Base-by-base conservation (phyloP, 345 rosid species). In the Geranium brycei region DNA sequence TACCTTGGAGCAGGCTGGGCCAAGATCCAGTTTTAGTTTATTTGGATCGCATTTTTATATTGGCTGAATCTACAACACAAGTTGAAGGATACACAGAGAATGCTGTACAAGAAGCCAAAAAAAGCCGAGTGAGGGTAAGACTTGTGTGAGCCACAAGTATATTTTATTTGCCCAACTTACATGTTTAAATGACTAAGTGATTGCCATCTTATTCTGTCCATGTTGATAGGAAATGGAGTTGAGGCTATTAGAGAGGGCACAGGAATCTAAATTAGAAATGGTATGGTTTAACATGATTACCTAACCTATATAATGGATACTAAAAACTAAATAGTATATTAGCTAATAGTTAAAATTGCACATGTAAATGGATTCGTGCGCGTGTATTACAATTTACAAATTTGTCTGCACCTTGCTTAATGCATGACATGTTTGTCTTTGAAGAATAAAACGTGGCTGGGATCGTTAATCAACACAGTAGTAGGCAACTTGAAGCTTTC, bases 1-100 rank as follows among this genome's bases (percentile, higher is more conserved):
- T 92, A 63, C 98, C 97, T 7, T 89, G 98, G 98, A 92, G 90
- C 79, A 87, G 91, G 81, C 97, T 92, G 65, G 98, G 97, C 68
- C 97, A 92, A 81, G 97, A 92, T 63, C 97, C 99, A 19, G 97
- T 93, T 68, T 71, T 88, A 62, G 97, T 93, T 77, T 79, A 66
- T 72, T 79, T 93, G 78, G 99, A 93, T 83, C 85, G 86, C 17
- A 90, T 93, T 61, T 93, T 76, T 77, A 78, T 93, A 62, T 77
- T 91, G 70, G 96, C 91, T 51, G 96, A 88, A 77, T 93, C 98
- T 64, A 89, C 85, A 67, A 92, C 97, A 13, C 73, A 69, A 64
- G 90, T 92, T 53, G 91, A 87, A 77, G 91, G 97, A 67, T 67
- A 51, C 69, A 83, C 78, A 65, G 93, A 92, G 75, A 95, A 88